Evolutionary conservation across 345 rosid species (phyloP).

Genomic region (Eutrema yunnanense): DNA sequence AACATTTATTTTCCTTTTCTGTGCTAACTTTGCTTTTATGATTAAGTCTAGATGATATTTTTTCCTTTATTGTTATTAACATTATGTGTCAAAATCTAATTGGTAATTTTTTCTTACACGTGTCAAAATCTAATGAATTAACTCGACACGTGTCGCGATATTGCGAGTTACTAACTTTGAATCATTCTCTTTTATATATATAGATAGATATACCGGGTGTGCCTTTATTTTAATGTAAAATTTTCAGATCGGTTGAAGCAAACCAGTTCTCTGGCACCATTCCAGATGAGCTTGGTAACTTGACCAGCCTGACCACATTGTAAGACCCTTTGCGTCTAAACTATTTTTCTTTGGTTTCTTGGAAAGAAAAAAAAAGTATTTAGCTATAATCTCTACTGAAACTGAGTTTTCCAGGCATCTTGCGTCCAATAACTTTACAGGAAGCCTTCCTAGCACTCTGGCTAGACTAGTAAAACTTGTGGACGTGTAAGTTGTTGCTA

Average conservation of each 20-base stretch:
- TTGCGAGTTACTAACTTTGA: too few relatives aligned
- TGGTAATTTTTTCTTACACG: too few relatives aligned
- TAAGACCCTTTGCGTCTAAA: conserved; percentile 10
- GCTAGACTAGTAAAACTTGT: conserved; percentile 26
- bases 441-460: conserved; percentile 34
- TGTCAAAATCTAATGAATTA: too few relatives aligned
- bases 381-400: background rate
- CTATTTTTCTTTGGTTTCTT: background rate
- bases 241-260: conserved; percentile 41
- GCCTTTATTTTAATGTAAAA: background rate
- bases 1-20: too few relatives aligned
- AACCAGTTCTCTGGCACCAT: conserved; percentile 47
- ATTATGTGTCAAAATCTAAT: too few relatives aligned
- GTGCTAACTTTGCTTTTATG: too few relatives aligned
- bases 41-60: too few relatives aligned
- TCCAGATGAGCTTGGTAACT: conserved; percentile 46
- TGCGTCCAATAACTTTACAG: conserved; percentile 36
- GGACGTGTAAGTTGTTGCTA: background rate
- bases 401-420: conserved; percentile 28
- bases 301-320: conserved; percentile 38
- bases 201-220: too few relatives aligned
- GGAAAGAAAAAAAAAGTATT: background rate
- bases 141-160: too few relatives aligned
- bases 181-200: too few relatives aligned
- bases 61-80: too few relatives aligned